phyloP scores from a whole-genome alignment of 441 rosid genomes.

The Brassica balearica region DNA sequence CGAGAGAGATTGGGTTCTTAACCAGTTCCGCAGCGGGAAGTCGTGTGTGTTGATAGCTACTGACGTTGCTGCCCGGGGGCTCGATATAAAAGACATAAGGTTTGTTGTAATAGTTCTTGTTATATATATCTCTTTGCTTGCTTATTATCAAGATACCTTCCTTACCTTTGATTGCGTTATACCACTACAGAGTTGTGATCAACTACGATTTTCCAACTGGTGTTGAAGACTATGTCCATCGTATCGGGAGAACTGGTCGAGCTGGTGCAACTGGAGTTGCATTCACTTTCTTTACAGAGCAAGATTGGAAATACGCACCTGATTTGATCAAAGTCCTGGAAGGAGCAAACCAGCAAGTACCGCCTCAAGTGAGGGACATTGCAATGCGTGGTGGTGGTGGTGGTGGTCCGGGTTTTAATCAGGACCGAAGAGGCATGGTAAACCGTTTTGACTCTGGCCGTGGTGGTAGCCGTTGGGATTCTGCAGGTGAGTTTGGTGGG shows the following conservation, averaged over 20 bases:
- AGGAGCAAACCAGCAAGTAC: conserved; percentile 93
- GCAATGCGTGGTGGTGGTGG: conserved; percentile 87
- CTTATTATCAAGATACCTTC: conserved; percentile 19
- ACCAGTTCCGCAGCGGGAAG: conserved; percentile 86
- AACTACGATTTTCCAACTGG: conserved; percentile 95
- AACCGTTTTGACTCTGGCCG: conserved; percentile 68
- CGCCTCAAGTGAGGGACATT: conserved; percentile 82
- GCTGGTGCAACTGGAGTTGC: conserved; percentile 98
- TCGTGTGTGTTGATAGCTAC: conserved; percentile 92
- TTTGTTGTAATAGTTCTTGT: conserved; percentile 22
- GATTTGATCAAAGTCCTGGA: conserved; percentile 89
- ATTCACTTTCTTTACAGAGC: conserved; percentile 90
- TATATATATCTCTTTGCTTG: conserved; percentile 10
- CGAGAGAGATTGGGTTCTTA: conserved; percentile 95
- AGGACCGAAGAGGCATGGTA: conserved; percentile 69
- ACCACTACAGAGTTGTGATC: conserved; percentile 75
- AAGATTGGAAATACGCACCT: conserved; percentile 85
- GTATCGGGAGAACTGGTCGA: conserved; percentile 98
- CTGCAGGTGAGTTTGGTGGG: conserved; percentile 61
- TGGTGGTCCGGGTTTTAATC: conserved; percentile 63
- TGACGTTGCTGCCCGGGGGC: conserved; percentile 96
- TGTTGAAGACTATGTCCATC: conserved; percentile 94
- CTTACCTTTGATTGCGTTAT: conserved; percentile 28
- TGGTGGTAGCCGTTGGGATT: conserved; percentile 81
- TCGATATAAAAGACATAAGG: conserved; percentile 96